A percentile compares a stretch with the other conserved stretches of the same genome.
These are phyloP conservation scores for Physocladia obscura DNA, from an alignment of 192 early-diverging fungal genomes.

Conservation along the genomic window DNA sequence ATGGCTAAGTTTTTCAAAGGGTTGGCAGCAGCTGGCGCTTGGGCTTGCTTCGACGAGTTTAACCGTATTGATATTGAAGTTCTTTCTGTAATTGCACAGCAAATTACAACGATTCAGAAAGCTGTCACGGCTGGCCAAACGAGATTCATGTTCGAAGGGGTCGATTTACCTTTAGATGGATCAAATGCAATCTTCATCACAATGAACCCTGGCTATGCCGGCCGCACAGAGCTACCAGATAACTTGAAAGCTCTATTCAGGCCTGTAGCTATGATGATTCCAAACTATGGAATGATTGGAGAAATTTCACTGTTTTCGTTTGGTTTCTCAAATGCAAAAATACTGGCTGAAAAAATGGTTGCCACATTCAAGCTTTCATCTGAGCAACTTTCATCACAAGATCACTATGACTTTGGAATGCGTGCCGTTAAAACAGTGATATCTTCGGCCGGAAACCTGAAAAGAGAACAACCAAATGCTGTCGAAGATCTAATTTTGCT, in stretches of 20 bases:
- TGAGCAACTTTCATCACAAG: slow-evolving; percentile 63
- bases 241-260: slow-evolving; percentile 65
- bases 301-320: slow-evolving; percentile 64
- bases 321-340: slow-evolving; percentile 59
- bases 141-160: slow-evolving; percentile 59
- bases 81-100: slow-evolving; percentile 61
- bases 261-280: slow-evolving; percentile 69
- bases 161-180: slow-evolving; percentile 56
- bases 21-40: slow-evolving; percentile 56
- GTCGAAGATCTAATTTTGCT: slow-evolving; percentile 58
- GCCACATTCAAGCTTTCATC: slow-evolving; percentile 63
- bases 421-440: slow-evolving; percentile 65
- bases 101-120: slow-evolving; percentile 64
- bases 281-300: slow-evolving; percentile 68
- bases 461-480: slow-evolving; percentile 55
- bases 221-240: slow-evolving; percentile 61
- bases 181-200: slow-evolving; percentile 63
- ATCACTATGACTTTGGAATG: slow-evolving; percentile 68
- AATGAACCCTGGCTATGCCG: slow-evolving; percentile 68
- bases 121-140: slow-evolving; percentile 49
- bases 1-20: slow-evolving; percentile 70
- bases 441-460: slow-evolving; percentile 60
- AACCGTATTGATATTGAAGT: slow-evolving; percentile 68
- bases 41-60: slow-evolving; percentile 68
- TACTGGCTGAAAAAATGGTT: slow-evolving; percentile 64